These are phyloP conservation scores for Saccharomycopsis hybrid DNA, from an alignment of 1,139 yeast species.

Conservation along the genomic window DNA sequence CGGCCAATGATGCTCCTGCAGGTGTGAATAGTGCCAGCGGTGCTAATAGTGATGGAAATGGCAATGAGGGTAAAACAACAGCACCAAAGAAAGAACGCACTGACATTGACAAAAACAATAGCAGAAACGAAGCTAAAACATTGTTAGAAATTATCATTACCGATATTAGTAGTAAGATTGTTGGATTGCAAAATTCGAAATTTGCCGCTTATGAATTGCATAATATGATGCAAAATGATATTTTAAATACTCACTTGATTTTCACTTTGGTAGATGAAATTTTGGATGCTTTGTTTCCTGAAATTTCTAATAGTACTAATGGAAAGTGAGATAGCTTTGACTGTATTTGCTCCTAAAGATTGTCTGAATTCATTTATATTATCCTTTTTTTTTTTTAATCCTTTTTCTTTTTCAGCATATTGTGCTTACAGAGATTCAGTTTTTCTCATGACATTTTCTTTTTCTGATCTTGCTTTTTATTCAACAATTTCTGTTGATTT, in stretches of 20 bases:
- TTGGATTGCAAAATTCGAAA: constrained; percentile 61
- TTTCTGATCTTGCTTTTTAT: too few species aligned
- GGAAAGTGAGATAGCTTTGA: too few species aligned
- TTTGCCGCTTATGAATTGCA: constrained; percentile 58
- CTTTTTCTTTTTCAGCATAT: too few species aligned
- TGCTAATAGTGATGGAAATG: constrained; percentile 11
- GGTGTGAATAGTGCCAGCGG: constrained; percentile 31
- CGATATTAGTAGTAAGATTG: constrained; percentile 67
- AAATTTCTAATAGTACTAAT: too few species aligned
- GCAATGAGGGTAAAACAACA: neutral
- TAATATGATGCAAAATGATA: constrained; percentile 68
- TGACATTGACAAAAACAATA: constrained; percentile 43
- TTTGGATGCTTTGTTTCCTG: constrained; percentile 39
- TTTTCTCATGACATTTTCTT: too few species aligned
- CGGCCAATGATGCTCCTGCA: constrained; percentile 20
- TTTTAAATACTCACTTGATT: constrained; percentile 58
- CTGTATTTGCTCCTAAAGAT: too few species aligned
- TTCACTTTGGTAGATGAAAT: constrained; percentile 51
- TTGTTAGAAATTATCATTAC: constrained; percentile 51
- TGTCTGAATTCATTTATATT: too few species aligned
- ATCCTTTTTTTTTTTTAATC: too few species aligned
- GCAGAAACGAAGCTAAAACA: constrained; percentile 53
- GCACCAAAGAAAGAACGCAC: constrained; percentile 41
- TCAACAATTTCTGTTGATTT: too few species aligned
- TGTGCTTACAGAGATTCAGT: too few species aligned